Conservation (phyloP, 2,329 filamentous ascomycete species). For the Arthrobotrys sphaeroides region DNA sequence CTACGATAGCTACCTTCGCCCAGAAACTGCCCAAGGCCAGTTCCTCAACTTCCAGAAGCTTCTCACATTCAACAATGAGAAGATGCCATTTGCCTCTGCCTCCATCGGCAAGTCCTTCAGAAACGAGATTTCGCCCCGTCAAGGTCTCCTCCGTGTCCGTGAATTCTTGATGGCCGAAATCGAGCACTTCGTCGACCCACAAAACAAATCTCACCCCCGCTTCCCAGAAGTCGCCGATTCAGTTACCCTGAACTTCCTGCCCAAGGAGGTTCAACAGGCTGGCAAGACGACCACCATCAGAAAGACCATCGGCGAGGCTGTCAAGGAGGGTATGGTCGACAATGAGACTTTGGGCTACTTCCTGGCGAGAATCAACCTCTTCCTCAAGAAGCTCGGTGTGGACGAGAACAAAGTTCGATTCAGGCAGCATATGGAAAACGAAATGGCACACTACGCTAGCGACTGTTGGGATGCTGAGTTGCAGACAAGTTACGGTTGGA, state of each 20-base stretch:
- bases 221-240: constrained; percentile 82
- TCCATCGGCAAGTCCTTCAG: constrained; percentile 98
- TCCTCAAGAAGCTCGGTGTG: constrained; percentile 86
- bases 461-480: constrained; percentile 99
- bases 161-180: constrained; percentile 99
- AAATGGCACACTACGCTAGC: constrained; percentile 91
- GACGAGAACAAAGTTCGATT: constrained; percentile 90
- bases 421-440: constrained; percentile 93
- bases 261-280: constrained; percentile 83
- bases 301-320: constrained; percentile 84
- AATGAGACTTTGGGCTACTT: constrained; percentile 99
- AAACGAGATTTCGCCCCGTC: constrained; percentile 94
- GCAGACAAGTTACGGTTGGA: constrained; percentile 91
- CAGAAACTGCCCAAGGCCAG: constrained; percentile 97
- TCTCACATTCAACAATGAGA: constrained; percentile 91
- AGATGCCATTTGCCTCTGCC: constrained; percentile 96
- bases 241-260: constrained; percentile 82
- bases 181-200: constrained; percentile 95
- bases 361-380: constrained; percentile 89
- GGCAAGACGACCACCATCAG: constrained; percentile 80
- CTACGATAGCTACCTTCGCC: constrained; percentile 73
- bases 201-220: constrained; percentile 90
- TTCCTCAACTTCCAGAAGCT: constrained; percentile 97
- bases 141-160: constrained; percentile 89
- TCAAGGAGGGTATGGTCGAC: constrained; percentile 82